Evolutionary conservation across 2,329 filamentous ascomycete genomes (phyloP).

Genomic region (Fusarium kyushuense): DNA sequence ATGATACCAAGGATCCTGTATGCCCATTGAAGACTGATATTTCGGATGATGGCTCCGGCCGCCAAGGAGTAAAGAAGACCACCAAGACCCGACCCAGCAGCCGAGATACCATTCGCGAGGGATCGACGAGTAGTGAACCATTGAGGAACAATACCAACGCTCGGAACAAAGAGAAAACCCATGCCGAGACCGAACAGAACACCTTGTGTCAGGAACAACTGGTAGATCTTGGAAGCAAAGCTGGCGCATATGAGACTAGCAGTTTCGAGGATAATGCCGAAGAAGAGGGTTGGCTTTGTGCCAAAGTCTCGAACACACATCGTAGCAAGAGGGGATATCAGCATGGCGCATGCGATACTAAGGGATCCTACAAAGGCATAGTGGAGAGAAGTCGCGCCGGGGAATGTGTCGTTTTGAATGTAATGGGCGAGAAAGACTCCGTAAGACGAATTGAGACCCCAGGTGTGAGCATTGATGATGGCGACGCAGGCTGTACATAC

Average conservation of each 20-base stretch:
- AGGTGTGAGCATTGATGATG: constrained; percentile 76
- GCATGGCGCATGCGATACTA: constrained; percentile 62
- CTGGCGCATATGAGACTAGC: constrained; percentile 76
- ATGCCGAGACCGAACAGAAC: constrained; percentile 82
- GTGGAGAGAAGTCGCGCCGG: constrained; percentile 71
- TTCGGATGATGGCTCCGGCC: constrained; percentile 74
- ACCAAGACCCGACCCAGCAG: constrained; percentile 80
- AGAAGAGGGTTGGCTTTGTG: constrained; percentile 71
- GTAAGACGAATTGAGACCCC: constrained; percentile 73
- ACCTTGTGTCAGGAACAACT: constrained; percentile 80
- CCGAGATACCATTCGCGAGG: constrained; percentile 75
- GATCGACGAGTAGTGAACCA: constrained; percentile 79
- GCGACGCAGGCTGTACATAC: constrained; percentile 55
- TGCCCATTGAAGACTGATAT: constrained; percentile 73
- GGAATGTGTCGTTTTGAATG: constrained; percentile 69
- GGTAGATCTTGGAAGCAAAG: constrained; percentile 77
- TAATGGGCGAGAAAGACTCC: constrained; percentile 69
- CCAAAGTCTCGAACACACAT: constrained; percentile 70
- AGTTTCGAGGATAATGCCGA: constrained; percentile 74
- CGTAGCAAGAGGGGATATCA: constrained; percentile 77
- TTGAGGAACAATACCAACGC: constrained; percentile 75
- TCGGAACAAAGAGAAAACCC: constrained; percentile 79
- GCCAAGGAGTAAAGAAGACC: constrained; percentile 77
- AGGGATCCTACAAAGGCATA: constrained; percentile 79
- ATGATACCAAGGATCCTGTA: constrained; percentile 75